Base-by-base conservation (phyloP, 495 filamentous ascomycete genomes). In the Trichoderma erinaceum region DNA sequence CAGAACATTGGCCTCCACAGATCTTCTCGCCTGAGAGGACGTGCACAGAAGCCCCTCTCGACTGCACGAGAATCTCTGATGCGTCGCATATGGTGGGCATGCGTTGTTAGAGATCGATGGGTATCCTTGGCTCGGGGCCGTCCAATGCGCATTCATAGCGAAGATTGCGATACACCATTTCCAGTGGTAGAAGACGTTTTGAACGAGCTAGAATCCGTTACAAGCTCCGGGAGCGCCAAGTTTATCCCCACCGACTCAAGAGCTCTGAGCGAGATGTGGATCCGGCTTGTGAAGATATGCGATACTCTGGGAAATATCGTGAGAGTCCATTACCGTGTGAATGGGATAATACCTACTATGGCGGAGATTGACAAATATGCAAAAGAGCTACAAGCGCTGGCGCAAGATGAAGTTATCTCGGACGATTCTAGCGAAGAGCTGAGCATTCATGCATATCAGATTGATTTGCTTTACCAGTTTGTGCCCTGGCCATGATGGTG, bases 51-150 rank as follows among this genome's bases (percentile, higher is more conserved):
- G 0, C 66, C 70, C 11, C 70, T 76, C 15, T 69, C 71, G 3
- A 70, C 71, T 12, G 71, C 70, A 16, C 78, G 77, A 63, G 70
- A 74, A n/a, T 65, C 66, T 32, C 70, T 78, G 12, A 78, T 77
- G 75, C 74, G 76, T 29, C 78, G 78, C 2, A 76, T 80, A 61
- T 80, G 78, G 78, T 80, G 78, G 78, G 74, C 68, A 11, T 80
- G 75, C 23, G 73, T 80, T 41, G 76, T 75, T 44, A 73, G 78
- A 25, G 78, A 80, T 69, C 74, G 77, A 11, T 80, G 78, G 78
- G 71, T 80, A 13, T 72, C 77, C 41, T 73, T 80, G 10, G 77
- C 74, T 0, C 43, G 77, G 46, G 78, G 78, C 0, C 73, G 77
- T 43, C 78, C 77, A 25, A 46, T 79, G 63, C 69, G 78, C 0